These are phyloP conservation scores for Lithospermum erythrorhizon DNA, from an alignment of 257 asterid genomes.

Conservation along the genomic window DNA sequence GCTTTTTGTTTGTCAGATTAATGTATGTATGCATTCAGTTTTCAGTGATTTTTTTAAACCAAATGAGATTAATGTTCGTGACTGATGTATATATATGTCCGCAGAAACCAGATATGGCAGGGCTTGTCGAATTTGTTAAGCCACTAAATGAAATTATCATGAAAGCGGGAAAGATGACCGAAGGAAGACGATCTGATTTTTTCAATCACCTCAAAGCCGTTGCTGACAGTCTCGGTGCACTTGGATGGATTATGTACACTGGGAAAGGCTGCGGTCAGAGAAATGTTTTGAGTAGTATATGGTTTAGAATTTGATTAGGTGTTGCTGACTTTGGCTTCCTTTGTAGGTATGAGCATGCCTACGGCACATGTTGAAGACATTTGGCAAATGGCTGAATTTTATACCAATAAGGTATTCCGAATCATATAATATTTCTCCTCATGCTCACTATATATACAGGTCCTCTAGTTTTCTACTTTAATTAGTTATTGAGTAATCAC, in stretches of 20 bases:
- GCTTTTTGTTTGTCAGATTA: background rate
- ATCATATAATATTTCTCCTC: no score
- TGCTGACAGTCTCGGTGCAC: conserved; percentile 73
- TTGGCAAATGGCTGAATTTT: conserved; percentile 99
- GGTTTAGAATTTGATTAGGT: background rate
- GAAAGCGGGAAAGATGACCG: conserved; percentile 62
- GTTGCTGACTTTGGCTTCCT: conserved; percentile 8
- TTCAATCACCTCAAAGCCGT: conserved; percentile 85
- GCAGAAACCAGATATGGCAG: conserved; percentile 83
- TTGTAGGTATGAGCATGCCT: conserved; percentile 91
- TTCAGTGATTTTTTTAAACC: no score
- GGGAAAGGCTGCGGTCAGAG: conserved; percentile 86
- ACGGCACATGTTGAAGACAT: conserved; percentile 93
- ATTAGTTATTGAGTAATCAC: no score
- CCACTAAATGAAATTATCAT: conserved; percentile 68
- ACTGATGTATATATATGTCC: no score
- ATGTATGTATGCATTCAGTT: background rate
- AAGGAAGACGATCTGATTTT: conserved; percentile 72
- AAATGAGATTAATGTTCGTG: no score
- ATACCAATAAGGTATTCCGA: conserved; percentile 60
- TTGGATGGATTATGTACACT: conserved; percentile 90
- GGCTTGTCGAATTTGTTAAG: conserved; percentile 68
- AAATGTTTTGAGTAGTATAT: background rate
- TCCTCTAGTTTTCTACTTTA: no score
- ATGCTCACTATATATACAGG: no score